phyloP scores from a whole-genome alignment of 208 protist species.

The Leishmania amazonensis region DNA sequence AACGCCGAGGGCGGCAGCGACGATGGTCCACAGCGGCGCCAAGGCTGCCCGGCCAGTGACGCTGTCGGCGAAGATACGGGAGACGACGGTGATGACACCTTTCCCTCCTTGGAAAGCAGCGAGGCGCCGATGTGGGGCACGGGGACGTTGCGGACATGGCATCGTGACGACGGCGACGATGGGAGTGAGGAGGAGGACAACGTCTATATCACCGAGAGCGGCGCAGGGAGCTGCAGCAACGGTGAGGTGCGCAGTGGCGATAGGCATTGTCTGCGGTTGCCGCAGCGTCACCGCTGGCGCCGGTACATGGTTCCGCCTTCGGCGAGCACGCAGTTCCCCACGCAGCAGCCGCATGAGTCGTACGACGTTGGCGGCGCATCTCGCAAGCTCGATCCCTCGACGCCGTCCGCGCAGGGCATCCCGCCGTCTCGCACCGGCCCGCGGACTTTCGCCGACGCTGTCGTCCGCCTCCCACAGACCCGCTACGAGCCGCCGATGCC shows the following conservation, averaged over 20 bases:
- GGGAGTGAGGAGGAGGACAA: conserved; percentile 5
- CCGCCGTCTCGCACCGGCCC: neutral
- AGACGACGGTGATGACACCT: neutral
- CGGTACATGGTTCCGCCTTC: neutral
- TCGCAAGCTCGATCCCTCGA: neutral
- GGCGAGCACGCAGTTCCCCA: neutral
- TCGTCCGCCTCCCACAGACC: neutral
- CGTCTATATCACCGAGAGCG: conserved; percentile 1
- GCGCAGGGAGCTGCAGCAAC: neutral
- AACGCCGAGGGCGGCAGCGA: neutral
- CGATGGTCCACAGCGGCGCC: neutral
- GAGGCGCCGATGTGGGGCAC: conserved; percentile 1
- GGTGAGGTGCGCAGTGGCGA: neutral
- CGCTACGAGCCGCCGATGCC: conserved; percentile 32
- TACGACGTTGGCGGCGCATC: too few species aligned
- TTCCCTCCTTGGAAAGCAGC: conserved; percentile 1
- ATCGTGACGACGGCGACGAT: neutral
- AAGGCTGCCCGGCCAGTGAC: neutral
- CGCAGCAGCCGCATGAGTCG: neutral
- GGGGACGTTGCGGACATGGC: neutral
- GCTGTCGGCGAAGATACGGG: neutral
- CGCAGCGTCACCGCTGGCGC: neutral
- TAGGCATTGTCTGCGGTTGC: neutral
- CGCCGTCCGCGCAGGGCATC: neutral
- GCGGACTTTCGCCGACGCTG: neutral